Conservation (phyloP, 78 protist genomes). For the Monosiga brevicollis region DNA sequence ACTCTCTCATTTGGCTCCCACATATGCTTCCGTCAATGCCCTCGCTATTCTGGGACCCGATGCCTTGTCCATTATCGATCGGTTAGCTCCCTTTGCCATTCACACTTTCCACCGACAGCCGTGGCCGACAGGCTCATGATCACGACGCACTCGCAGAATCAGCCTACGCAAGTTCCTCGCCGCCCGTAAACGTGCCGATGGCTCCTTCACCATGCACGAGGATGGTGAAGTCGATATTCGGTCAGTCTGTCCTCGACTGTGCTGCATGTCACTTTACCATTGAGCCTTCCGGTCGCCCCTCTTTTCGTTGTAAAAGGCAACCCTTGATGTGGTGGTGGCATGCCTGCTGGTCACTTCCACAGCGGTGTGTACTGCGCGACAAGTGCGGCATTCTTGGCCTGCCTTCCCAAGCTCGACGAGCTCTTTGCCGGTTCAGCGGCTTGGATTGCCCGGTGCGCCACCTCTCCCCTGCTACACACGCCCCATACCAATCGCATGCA, state of each 20-base stretch:
- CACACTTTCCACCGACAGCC: background rate
- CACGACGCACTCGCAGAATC: background rate
- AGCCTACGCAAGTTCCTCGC: background rate
- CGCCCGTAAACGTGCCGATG: slow-evolving; percentile 10
- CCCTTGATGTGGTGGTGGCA: too few species aligned
- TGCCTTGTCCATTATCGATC: slow-evolving; percentile 46
- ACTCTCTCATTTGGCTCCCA: slow-evolving; percentile 63
- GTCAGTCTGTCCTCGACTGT: background rate
- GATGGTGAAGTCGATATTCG: slow-evolving; percentile 79
- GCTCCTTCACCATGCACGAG: slow-evolving; percentile 72
- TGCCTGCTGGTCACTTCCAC: too few species aligned
- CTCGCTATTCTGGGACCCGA: slow-evolving; percentile 41
- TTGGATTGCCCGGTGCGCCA: background rate
- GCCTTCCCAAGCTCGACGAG: background rate
- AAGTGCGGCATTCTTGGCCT: background rate
- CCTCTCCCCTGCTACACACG: background rate
- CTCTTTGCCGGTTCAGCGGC: background rate
- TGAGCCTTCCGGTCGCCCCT: background rate
- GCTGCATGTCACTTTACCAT: background rate
- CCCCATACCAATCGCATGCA: background rate
- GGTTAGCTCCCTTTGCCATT: background rate
- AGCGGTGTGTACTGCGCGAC: background rate
- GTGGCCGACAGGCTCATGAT: background rate
- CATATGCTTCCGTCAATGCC: slow-evolving; percentile 88
- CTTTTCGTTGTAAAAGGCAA: background rate